Evolutionary conservation across 208 protist species (phyloP).

Genomic region (Angomonas desouzai): DNA sequence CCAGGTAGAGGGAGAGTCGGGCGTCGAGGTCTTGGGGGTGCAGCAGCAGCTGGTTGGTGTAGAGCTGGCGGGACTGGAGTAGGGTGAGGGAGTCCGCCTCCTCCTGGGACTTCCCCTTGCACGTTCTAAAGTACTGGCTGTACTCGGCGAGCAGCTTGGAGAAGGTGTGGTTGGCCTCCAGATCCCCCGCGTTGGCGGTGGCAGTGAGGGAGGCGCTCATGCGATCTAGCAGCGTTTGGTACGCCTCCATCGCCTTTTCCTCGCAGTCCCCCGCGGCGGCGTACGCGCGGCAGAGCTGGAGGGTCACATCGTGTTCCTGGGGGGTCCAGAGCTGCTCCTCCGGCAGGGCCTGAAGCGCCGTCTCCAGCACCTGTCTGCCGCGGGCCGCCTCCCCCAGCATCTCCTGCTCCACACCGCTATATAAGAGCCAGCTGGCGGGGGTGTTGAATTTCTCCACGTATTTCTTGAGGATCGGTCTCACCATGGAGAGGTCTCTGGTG

Average conservation of each 20-base stretch:
- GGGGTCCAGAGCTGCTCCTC: slow-evolving; percentile 36
- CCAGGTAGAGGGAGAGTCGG: slow-evolving; percentile 62
- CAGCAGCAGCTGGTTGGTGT: slow-evolving; percentile 44
- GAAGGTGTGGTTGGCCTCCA: slow-evolving; percentile 45
- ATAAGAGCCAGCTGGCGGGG: slow-evolving; percentile 86
- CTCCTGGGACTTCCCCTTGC: slow-evolving; percentile 39
- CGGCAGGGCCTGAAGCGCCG: slow-evolving; percentile 69
- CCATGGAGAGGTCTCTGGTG: slow-evolving; percentile 11
- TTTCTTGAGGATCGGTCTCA: slow-evolving; percentile 47
- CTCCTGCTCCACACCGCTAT: slow-evolving; percentile 78
- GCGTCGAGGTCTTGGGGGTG: slow-evolving; percentile 65
- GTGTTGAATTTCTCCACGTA: slow-evolving; percentile 68
- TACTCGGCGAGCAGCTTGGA: slow-evolving; percentile 54
- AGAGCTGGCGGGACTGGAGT: slow-evolving; percentile 50
- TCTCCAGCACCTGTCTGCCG: slow-evolving; percentile 57
- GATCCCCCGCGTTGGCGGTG: slow-evolving; percentile 1
- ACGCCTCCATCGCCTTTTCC: slow-evolving; percentile 45
- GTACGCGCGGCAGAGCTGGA: slow-evolving; percentile 57
- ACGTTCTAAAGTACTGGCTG: slow-evolving; percentile 56
- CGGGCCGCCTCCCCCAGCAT: slow-evolving; percentile 48
- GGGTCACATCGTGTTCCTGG: slow-evolving; percentile 57
- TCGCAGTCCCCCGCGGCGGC: slow-evolving; percentile 16
- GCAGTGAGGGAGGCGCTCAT: slow-evolving; percentile 13
- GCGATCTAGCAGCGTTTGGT: slow-evolving; percentile 42
- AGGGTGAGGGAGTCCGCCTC: slow-evolving; percentile 47